phyloP scores from a whole-genome alignment of 177 flowering plant genomes.

The Vitis hybrid region DNA sequence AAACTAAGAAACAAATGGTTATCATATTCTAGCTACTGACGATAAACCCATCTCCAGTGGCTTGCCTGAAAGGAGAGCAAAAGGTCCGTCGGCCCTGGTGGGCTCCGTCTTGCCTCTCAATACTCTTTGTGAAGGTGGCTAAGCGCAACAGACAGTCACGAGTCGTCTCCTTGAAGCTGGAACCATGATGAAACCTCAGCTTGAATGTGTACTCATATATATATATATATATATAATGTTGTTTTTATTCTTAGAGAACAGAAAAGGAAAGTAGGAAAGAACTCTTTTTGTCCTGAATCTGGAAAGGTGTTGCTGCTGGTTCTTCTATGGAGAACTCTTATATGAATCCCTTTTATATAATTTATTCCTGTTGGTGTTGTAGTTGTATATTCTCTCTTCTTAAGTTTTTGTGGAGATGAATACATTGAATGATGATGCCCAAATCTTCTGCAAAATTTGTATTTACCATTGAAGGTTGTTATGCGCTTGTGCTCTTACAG shows the following conservation, averaged over 20 bases:
- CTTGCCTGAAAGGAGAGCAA: slow-evolving; percentile 97
- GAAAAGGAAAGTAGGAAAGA: slow-evolving; percentile 8
- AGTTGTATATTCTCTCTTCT: slow-evolving; percentile 1
- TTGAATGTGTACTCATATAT: slow-evolving; percentile 13
- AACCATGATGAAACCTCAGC: slow-evolving; percentile 52
- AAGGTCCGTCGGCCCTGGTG: slow-evolving; percentile 97
- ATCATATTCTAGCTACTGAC: not conserved
- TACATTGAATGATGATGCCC: not conserved
- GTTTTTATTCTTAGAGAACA: slow-evolving; percentile 13
- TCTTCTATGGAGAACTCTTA: slow-evolving; percentile 25
- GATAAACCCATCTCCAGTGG: slow-evolving; percentile 49
- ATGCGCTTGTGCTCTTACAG: no score
- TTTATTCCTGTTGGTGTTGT: slow-evolving; percentile 10
- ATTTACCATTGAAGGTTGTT: no score
- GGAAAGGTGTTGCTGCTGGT: slow-evolving; percentile 15
- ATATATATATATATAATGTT: slow-evolving; percentile 25
- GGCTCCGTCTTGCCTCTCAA: slow-evolving; percentile 91
- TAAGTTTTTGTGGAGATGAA: slow-evolving; percentile 4
- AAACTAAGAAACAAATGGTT: no score
- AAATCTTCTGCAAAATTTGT: no score
- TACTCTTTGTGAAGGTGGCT: slow-evolving; percentile 69
- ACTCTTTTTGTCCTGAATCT: slow-evolving; percentile 12
- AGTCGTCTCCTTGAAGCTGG: slow-evolving; percentile 93
- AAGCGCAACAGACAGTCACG: slow-evolving; percentile 93
- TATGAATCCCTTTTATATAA: slow-evolving; percentile 12